Evolutionary conservation across 305 asterid species (phyloP), one percentile per base, ranked within the genome.

Genomic region (Caryopteris hybrid): DNA sequence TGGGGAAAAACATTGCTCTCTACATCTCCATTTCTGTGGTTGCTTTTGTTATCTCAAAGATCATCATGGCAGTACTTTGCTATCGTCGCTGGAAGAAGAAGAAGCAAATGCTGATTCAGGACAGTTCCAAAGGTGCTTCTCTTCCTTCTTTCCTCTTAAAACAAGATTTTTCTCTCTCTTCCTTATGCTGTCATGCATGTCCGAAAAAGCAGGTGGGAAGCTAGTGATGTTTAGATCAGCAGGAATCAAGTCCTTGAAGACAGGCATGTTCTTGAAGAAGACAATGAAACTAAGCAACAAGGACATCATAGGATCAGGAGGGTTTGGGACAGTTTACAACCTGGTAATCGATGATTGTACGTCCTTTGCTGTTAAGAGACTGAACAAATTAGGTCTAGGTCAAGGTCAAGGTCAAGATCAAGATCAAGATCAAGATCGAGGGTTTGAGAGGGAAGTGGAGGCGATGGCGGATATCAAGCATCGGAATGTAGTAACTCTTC

Each of bases 391-490:
- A 22, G 86, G 83, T 12, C 68, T 79, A 0, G 92, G 86, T 70
- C 91, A n/a, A n/a, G n/a, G n/a, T n/a, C n/a, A n/a, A n/a, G n/a
- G n/a, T n/a, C n/a, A n/a, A n/a, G n/a, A n/a, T n/a, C n/a, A n/a
- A n/a, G n/a, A n/a, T n/a, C n/a, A n/a, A n/a, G n/a, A 90, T 70
- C 95, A 86, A 42, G 98, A 92, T 43, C 74, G 86, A 10, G 89
- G 97, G 4, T 92, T 92, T 22, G 95, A 85, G 79, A 82, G 98
- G 75, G 98, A 92, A 50, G 23, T 92, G 72, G 95, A 80, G 79
- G 89, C 97, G 8, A 92, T 90, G 96, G 93, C 88, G 16, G 96
- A 88, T 64, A 90, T 92, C 54, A 92, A 92, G 76, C 98, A 92
- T 68, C 64, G 97, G 61, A 92, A 92, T 79, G 82, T 92, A 52